Evolutionary conservation across 495 filamentous ascomycete species (phyloP).

Genomic region (Stereocaulon alpinum): DNA sequence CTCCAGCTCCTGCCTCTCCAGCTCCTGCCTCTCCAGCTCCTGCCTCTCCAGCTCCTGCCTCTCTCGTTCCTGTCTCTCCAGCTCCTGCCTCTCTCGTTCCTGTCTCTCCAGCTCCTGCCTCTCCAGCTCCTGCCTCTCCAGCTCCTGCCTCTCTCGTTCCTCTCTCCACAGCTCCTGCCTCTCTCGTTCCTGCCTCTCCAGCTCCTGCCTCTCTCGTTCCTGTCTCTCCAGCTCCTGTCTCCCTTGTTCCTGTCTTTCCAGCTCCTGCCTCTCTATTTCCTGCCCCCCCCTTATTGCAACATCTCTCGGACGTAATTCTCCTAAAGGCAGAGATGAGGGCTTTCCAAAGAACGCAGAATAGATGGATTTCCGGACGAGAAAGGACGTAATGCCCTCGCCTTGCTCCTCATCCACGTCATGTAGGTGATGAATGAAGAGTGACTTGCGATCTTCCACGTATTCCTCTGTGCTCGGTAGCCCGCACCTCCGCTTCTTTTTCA

Average conservation of each 20-base stretch:
- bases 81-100: too few relatives aligned
- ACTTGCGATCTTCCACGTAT: neutral
- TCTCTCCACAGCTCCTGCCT: too few relatives aligned
- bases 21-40: too few relatives aligned
- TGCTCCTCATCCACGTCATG: constrained; percentile 10
- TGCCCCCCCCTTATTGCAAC: neutral
- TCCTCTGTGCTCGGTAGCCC: constrained; percentile 9
- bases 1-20: too few relatives aligned
- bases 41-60: too few relatives aligned
- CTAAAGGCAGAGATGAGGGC: constrained; percentile 11
- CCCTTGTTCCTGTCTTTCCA: too few relatives aligned
- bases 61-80: too few relatives aligned
- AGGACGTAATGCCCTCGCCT: constrained; percentile 17
- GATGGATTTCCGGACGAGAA: constrained; percentile 17
- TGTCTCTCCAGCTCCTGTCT: neutral
- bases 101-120: too few relatives aligned
- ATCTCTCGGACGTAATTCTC: constrained; percentile 1
- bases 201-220: too few relatives aligned
- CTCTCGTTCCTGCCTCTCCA: too few relatives aligned
- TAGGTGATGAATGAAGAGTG: constrained; percentile 18
- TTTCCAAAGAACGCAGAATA: constrained; percentile 18
- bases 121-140: too few relatives aligned
- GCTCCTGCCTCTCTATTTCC: neutral
- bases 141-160: too few relatives aligned
- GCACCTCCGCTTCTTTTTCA: constrained; percentile 10